Percentiles rank a stretch among this genome's conserved stretches.
Conservation (phyloP, 768 basidiomycete species). For the Omphalotus guepiniiformis region DNA sequence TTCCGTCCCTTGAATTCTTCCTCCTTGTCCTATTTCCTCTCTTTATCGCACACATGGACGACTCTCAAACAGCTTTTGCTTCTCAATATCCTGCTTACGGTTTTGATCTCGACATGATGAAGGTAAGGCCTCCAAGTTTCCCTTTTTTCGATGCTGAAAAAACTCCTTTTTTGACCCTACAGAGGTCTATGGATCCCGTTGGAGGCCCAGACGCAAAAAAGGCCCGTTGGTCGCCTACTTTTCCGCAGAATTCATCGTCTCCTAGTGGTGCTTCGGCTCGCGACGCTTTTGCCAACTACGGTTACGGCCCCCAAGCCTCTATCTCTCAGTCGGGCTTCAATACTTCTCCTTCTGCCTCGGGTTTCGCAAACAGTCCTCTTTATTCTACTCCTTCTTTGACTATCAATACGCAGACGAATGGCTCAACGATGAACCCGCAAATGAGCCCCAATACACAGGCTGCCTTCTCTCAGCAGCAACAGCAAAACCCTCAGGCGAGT, state of each 20-base stretch:
- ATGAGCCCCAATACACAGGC: constrained; percentile 67
- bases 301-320: constrained; percentile 74
- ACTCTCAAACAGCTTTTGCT: constrained; percentile 67
- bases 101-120: constrained; percentile 92
- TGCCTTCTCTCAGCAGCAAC: constrained; percentile 50
- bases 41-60: constrained; percentile 54
- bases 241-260: constrained; percentile 33
- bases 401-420: constrained; percentile 60
- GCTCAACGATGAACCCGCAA: constrained; percentile 47
- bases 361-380: constrained; percentile 54
- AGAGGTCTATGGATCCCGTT: constrained; percentile 85
- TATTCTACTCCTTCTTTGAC: constrained; percentile 71
- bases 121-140: constrained; percentile 42
- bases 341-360: constrained; percentile 40
- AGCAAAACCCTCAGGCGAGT: constrained; percentile 37
- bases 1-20: constrained; percentile 29
- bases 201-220: constrained; percentile 86
- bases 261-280: constrained; percentile 38
- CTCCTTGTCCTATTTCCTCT: constrained; percentile 13
- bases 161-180: constrained; percentile 12
- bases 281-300: constrained; percentile 82
- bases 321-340: constrained; percentile 53
- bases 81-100: constrained; percentile 65
- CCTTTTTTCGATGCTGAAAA: background rate
- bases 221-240: constrained; percentile 81